Evolutionary conservation across 495 filamentous ascomycete species (phyloP).

Genomic region (Penicillium daleae): DNA sequence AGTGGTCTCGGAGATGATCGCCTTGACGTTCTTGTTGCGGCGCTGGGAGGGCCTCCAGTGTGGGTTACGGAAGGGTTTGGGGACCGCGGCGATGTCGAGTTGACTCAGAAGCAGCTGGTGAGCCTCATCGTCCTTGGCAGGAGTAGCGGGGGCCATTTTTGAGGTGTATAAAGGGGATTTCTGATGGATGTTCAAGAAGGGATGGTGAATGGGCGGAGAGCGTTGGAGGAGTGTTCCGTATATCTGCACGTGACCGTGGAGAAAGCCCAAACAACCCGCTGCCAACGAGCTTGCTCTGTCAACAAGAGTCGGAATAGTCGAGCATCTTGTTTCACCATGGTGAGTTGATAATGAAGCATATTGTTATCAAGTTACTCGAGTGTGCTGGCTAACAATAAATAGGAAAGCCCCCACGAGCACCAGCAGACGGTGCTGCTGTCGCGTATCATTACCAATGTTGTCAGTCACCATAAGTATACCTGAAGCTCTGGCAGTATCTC

Average conservation of each 20-base stretch:
- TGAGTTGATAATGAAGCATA: not conserved
- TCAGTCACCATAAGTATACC: conserved; percentile 43
- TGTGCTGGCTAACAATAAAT: not conserved
- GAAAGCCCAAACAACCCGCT: conserved; percentile 26
- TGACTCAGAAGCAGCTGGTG: conserved; percentile 72
- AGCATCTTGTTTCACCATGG: conserved; percentile 21
- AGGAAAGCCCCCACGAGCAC: conserved; percentile 98
- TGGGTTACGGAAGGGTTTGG: conserved; percentile 84
- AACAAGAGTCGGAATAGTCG: not conserved
- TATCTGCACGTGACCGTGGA: conserved; percentile 28
- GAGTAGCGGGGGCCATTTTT: conserved; percentile 50
- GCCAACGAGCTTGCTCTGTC: not conserved
- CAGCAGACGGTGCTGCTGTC: conserved; percentile 92
- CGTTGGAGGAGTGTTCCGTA: conserved; percentile 16
- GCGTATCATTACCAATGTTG: conserved; percentile 96
- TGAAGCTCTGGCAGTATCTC: not conserved
- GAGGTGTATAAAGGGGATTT: not conserved
- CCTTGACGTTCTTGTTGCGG: conserved; percentile 97
- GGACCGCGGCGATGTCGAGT: conserved; percentile 82
- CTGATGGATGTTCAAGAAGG: not conserved
- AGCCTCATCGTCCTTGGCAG: conserved; percentile 51
- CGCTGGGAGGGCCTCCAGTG: conserved; percentile 90
- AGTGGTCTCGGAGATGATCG: conserved; percentile 87
- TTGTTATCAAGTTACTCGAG: not conserved
- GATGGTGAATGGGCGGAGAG: not conserved